phyloP scores from a whole-genome alignment of 768 basidiomycete genomes.

The Paxillus involutus region DNA sequence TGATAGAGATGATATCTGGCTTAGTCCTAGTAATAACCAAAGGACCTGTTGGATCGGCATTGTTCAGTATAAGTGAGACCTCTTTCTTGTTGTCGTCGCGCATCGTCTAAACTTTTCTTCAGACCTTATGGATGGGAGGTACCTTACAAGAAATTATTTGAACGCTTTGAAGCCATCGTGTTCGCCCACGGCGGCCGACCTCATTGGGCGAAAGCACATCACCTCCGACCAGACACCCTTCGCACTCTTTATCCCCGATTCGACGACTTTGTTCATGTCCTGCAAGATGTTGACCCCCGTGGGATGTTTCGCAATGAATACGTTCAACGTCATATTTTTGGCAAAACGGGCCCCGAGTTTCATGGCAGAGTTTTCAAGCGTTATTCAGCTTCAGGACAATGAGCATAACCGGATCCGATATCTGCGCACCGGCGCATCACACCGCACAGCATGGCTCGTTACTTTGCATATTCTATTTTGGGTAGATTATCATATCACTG shows the following conservation, averaged over 20 bases:
- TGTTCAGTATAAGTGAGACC: conserved; percentile 88
- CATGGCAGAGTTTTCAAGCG: conserved; percentile 49
- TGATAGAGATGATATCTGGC: conserved; percentile 87
- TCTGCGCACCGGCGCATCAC: background rate
- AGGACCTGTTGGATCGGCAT: conserved; percentile 95
- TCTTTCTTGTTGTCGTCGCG: background rate
- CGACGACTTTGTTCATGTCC: conserved; percentile 68
- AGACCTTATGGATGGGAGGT: conserved; percentile 87
- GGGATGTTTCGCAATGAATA: conserved; percentile 89
- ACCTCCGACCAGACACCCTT: conserved; percentile 61
- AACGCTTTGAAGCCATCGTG: conserved; percentile 72
- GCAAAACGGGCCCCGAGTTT: conserved; percentile 42
- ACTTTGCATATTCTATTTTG: conserved; percentile 7
- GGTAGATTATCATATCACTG: conserved; percentile 6
- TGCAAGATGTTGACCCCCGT: conserved; percentile 68
- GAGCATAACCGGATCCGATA: background rate
- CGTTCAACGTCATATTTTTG: conserved; percentile 83
- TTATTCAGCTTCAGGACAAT: conserved; percentile 9
- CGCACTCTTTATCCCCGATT: conserved; percentile 77
- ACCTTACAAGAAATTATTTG: conserved; percentile 78
- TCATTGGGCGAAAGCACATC: conserved; percentile 96
- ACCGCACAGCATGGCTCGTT: background rate
- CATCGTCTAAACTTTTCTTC: conserved; percentile 2
- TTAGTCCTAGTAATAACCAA: conserved; percentile 82
- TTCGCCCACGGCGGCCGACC: conserved; percentile 74